These are phyloP conservation scores for Biscutella laevigata DNA, from an alignment of 441 rosid genomes.

Conservation along the genomic window DNA sequence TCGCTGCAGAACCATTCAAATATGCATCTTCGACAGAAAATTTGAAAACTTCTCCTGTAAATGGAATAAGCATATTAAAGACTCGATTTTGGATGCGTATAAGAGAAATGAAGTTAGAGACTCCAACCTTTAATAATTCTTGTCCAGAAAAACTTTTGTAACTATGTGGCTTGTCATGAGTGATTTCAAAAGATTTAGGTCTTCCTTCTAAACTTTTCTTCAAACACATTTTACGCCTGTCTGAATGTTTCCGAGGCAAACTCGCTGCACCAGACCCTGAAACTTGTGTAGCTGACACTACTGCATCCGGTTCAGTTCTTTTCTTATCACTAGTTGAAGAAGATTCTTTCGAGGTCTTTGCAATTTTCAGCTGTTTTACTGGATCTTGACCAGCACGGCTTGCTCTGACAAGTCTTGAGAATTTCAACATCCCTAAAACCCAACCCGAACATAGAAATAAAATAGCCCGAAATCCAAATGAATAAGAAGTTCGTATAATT, in stretches of 20 bases:
- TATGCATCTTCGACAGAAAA: conserved; percentile 75
- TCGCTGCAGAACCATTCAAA: conserved; percentile 99
- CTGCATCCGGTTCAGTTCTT: conserved; percentile 27
- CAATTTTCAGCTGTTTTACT: conserved; percentile 41
- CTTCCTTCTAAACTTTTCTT: conserved; percentile 38
- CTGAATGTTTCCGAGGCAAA: conserved; percentile 38
- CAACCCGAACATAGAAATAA: no score
- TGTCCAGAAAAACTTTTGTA: conserved; percentile 23
- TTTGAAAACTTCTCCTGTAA: conserved; percentile 61
- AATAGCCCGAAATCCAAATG: no score
- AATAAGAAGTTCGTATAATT: no score
- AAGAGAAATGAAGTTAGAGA: conserved; percentile 14
- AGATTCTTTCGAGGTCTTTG: conserved; percentile 32
- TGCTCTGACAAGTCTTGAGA: conserved; percentile 31
- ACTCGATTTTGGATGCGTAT: conserved; percentile 7
- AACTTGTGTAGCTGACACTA: conserved; percentile 34
- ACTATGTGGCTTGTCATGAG: conserved; percentile 27
- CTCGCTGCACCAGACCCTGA: conserved; percentile 32
- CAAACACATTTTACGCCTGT: conserved; percentile 58
- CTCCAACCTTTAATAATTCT: conserved; percentile 46
- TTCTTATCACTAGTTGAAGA: conserved; percentile 35
- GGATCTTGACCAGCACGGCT: conserved; percentile 38
- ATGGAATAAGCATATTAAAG: conserved; percentile 9
- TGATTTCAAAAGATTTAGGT: conserved; percentile 32
- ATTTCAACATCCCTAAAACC: no score